Evolutionary conservation across 192 early-diverging fungal genomes (phyloP).

Genomic region (Coemansia sp.): DNA sequence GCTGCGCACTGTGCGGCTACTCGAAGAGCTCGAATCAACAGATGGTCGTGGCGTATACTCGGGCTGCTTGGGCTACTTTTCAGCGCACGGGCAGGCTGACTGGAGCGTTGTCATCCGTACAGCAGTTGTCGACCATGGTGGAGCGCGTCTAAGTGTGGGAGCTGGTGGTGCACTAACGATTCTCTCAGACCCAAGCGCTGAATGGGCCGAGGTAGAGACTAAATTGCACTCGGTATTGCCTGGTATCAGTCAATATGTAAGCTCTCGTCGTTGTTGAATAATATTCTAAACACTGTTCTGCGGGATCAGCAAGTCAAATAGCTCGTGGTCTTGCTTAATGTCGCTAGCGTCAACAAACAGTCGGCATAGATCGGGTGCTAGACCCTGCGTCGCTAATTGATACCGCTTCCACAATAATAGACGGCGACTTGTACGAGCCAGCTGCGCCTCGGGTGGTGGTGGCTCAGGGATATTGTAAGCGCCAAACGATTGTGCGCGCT

Average conservation of each 20-base stretch:
- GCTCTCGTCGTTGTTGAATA: not conserved
- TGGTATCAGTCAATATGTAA: slow-evolving; percentile 11
- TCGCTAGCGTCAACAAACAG: slow-evolving; percentile 54
- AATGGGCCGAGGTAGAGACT: slow-evolving; percentile 85
- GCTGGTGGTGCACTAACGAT: slow-evolving; percentile 93
- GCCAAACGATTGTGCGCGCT: slow-evolving; percentile 19
- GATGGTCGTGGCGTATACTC: slow-evolving; percentile 80
- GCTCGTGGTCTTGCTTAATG: slow-evolving; percentile 39
- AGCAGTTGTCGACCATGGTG: slow-evolving; percentile 59
- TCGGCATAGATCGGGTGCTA: slow-evolving; percentile 37
- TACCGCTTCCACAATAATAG: slow-evolving; percentile 47
- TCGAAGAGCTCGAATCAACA: slow-evolving; percentile 69
- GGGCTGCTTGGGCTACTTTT: slow-evolving; percentile 88
- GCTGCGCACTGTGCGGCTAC: slow-evolving; percentile 74
- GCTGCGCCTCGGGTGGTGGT: slow-evolving; percentile 47
- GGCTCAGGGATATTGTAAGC: slow-evolving; percentile 47
- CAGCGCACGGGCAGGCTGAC: slow-evolving; percentile 62
- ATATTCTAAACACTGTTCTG: not conserved
- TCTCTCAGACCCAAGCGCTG: slow-evolving; percentile 80
- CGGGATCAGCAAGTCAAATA: slow-evolving; percentile 26
- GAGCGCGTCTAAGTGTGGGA: slow-evolving; percentile 67
- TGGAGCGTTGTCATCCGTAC: slow-evolving; percentile 94
- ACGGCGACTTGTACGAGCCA: slow-evolving; percentile 35
- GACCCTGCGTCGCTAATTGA: slow-evolving; percentile 23
- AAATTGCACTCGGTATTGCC: slow-evolving; percentile 58